A percentile compares a stretch with the other conserved stretches of the same genome.
Evolutionary conservation across 805 yeast species (phyloP).

Genomic region (Hermanozyma aechmeae): DNA sequence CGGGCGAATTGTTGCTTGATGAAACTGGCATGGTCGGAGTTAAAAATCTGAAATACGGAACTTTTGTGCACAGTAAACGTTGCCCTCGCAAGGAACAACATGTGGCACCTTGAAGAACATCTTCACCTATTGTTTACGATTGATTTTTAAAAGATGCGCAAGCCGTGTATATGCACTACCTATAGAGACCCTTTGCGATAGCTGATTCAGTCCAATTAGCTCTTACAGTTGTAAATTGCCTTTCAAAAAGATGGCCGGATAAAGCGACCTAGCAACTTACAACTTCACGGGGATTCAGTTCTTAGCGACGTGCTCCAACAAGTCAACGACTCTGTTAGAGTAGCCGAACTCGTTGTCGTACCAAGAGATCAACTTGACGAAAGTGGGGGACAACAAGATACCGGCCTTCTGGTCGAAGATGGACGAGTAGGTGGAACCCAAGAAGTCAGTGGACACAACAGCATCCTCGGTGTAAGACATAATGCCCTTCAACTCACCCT

Average conservation of each 20-base stretch:
- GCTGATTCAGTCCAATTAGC: background rate
- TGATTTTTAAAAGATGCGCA: background rate
- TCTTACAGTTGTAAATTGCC: background rate
- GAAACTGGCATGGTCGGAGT: conserved; percentile 1
- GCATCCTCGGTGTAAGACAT: conserved; percentile 88
- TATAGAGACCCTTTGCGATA: background rate
- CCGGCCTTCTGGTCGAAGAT: conserved; percentile 91
- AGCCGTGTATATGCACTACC: background rate
- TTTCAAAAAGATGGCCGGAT: background rate
- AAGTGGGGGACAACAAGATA: conserved; percentile 76
- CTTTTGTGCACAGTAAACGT: conserved; percentile 3
- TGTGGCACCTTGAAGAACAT: background rate
- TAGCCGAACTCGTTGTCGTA: conserved; percentile 95
- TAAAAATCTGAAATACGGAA: conserved; percentile 3
- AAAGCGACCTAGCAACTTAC: conserved; percentile 2
- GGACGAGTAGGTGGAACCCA: conserved; percentile 75
- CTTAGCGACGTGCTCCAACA: conserved; percentile 73
- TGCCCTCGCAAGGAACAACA: conserved; percentile 5
- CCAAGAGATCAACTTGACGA: conserved; percentile 89
- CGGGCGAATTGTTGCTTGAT: conserved; percentile 4
- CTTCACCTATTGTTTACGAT: background rate
- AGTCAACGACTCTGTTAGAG: conserved; percentile 93
- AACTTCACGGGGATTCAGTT: conserved; percentile 9
- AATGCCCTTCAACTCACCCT: conserved; percentile 71
- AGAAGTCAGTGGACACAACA: conserved; percentile 86